Conservation (phyloP, 352 stramenopile genomes). For the Globisporangium mamillatum region DNA sequence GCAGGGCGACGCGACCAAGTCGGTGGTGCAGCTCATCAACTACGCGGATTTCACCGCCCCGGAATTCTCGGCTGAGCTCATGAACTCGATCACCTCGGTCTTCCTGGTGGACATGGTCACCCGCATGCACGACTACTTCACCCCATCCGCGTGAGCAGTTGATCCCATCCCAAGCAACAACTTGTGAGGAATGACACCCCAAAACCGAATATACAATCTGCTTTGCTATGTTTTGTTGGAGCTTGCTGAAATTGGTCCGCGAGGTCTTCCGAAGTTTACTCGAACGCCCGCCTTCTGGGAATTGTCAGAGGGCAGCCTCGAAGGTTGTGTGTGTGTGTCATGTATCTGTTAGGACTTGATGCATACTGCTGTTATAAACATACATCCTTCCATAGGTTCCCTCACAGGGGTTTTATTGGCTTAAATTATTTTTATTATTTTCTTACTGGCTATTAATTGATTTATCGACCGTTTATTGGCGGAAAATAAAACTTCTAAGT, state of each 20-base stretch:
- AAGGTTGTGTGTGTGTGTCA: no score
- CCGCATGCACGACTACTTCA: conserved; percentile 15
- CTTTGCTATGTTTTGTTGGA: not conserved
- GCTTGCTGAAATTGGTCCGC: not conserved
- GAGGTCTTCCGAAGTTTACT: no score
- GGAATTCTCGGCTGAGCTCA: conserved; percentile 19
- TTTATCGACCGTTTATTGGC: not conserved
- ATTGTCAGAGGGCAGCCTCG: no score
- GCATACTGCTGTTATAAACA: no score
- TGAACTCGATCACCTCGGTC: conserved; percentile 25
- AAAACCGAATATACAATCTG: not conserved
- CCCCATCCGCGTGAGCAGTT: not conserved
- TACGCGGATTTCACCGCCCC: conserved; percentile 25
- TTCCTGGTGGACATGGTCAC: conserved; percentile 28
- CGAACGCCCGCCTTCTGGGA: no score
- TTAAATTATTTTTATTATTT: not conserved
- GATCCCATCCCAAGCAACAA: not conserved
- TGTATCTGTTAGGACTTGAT: no score
- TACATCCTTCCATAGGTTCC: not conserved
- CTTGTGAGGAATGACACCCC: not conserved
- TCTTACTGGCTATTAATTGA: not conserved
- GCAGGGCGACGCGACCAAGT: conserved; percentile 18
- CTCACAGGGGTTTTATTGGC: not conserved
- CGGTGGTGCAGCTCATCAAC: conserved; percentile 27
- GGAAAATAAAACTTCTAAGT: not conserved